phyloP scores from a whole-genome alignment of 495 filamentous ascomycete species.

The Aspergillus leporis region DNA sequence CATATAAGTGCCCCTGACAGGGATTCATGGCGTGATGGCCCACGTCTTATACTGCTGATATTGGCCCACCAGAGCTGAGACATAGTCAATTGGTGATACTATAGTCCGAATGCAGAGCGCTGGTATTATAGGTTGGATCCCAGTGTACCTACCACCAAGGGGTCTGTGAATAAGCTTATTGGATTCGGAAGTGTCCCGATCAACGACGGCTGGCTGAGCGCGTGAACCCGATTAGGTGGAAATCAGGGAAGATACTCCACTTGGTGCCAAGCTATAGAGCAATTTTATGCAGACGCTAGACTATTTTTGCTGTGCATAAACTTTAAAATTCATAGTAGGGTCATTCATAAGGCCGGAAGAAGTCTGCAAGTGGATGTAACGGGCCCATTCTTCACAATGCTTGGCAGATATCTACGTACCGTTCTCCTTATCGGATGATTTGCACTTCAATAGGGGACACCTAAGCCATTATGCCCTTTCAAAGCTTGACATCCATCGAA shows the following conservation, averaged over 20 bases:
- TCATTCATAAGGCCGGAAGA: background rate
- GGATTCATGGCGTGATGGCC: background rate
- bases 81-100: too few relatives aligned
- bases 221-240: too few relatives aligned
- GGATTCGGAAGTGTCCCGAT: background rate
- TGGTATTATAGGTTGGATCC: background rate
- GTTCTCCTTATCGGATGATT: background rate
- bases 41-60: background rate
- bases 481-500: too few relatives aligned
- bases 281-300: background rate
- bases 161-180: background rate
- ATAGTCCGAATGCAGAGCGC: too few relatives aligned
- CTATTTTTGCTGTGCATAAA: background rate
- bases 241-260: background rate
- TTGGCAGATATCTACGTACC: background rate
- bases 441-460: too few relatives aligned
- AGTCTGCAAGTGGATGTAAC: background rate
- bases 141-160: background rate
- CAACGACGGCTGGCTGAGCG: too few relatives aligned
- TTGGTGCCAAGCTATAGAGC: background rate
- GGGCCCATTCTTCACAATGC: background rate
- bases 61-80: background rate
- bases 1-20: background rate
- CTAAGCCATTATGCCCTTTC: background rate
- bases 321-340: background rate